A percentile compares a stretch with the other conserved stretches of the same genome.
These are phyloP conservation scores for Mortierella sp. DNA, from an alignment of 371 early-diverging fungal genomes.

Conservation along the genomic window DNA sequence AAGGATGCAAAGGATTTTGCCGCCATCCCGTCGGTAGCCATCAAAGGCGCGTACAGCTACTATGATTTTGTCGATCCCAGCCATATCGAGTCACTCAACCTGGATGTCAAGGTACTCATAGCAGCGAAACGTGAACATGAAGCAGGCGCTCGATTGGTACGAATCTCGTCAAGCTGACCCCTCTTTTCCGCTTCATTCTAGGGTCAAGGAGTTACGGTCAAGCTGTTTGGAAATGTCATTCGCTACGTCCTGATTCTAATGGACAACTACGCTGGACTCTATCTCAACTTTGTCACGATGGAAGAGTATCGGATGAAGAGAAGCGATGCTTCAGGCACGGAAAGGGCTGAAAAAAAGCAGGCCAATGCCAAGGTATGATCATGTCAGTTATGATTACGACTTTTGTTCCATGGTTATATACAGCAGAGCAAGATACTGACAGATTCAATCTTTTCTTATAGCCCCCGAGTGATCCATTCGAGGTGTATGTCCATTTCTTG, in stretches of 20 bases:
- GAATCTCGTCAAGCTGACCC: background rate
- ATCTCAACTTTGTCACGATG: conserved; percentile 75
- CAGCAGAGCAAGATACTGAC: background rate
- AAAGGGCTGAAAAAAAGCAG: conserved; percentile 64
- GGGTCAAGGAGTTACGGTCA: conserved; percentile 72
- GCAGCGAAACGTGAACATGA: background rate
- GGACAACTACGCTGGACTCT: conserved; percentile 85
- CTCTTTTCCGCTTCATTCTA: conserved; percentile 21
- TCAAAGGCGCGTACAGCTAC: conserved; percentile 77
- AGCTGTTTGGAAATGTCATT: conserved; percentile 79
- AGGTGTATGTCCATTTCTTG: conserved; percentile 69
- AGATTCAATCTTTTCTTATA: conserved; percentile 12
- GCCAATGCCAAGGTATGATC: conserved; percentile 71
- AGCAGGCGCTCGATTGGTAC: background rate
- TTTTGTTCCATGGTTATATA: too few relatives aligned
- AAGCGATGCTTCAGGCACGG: conserved; percentile 60
- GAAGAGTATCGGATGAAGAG: conserved; percentile 79
- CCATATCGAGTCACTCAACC: conserved; percentile 73
- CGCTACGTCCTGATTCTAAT: conserved; percentile 79
- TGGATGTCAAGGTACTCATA: conserved; percentile 70
- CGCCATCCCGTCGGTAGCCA: conserved; percentile 60
- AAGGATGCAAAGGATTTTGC: conserved; percentile 72
- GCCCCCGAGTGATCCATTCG: conserved; percentile 74
- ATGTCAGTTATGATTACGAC: background rate
- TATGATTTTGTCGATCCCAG: conserved; percentile 68